A percentile compares a stretch with the other conserved stretches of the same genome.
phyloP scores from a whole-genome alignment of 2,329 filamentous ascomycete genomes.

The Paradendryphiella salina region DNA sequence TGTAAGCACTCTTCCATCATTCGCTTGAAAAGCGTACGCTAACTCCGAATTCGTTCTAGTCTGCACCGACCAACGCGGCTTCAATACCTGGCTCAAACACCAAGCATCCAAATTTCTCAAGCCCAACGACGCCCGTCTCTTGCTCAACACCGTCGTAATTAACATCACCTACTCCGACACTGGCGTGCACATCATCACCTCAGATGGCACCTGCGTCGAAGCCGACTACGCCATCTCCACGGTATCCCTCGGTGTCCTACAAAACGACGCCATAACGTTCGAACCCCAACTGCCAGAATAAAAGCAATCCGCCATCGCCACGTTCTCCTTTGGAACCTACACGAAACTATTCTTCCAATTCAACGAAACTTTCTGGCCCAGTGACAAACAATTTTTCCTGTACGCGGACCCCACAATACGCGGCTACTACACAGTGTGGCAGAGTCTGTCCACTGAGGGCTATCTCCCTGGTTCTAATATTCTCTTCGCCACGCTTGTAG shows the following conservation, averaged over 20 bases:
- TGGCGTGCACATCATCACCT: conserved; percentile 58
- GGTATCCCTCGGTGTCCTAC: conserved; percentile 69
- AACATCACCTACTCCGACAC: conserved; percentile 57
- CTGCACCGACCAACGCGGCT: conserved; percentile 64
- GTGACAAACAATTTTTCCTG: conserved; percentile 58
- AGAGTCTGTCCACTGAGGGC: conserved; percentile 61
- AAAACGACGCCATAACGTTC: conserved; percentile 63
- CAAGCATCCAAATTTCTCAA: conserved; percentile 62
- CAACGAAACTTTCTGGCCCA: conserved; percentile 67
- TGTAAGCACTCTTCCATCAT: not conserved
- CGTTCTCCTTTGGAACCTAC: conserved; percentile 71
- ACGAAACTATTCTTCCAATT: conserved; percentile 75
- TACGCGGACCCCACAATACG: conserved; percentile 55
- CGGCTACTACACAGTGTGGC: conserved; percentile 64
- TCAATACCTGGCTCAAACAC: conserved; percentile 60
- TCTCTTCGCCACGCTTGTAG: conserved; percentile 66
- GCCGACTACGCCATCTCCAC: conserved; percentile 68
- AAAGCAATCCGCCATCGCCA: conserved; percentile 66
- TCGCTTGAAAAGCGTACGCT: conserved; percentile 55
- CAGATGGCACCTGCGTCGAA: conserved; percentile 60
- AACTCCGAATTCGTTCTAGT: conserved; percentile 65
- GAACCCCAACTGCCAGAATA: conserved; percentile 62
- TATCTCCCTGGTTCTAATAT: conserved; percentile 66
- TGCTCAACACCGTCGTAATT: conserved; percentile 62
- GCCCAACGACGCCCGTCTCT: conserved; percentile 59